phyloP scores from a whole-genome alignment of 1,284 basidiomycete genomes.

The Ceratobasidium theobromae region DNA sequence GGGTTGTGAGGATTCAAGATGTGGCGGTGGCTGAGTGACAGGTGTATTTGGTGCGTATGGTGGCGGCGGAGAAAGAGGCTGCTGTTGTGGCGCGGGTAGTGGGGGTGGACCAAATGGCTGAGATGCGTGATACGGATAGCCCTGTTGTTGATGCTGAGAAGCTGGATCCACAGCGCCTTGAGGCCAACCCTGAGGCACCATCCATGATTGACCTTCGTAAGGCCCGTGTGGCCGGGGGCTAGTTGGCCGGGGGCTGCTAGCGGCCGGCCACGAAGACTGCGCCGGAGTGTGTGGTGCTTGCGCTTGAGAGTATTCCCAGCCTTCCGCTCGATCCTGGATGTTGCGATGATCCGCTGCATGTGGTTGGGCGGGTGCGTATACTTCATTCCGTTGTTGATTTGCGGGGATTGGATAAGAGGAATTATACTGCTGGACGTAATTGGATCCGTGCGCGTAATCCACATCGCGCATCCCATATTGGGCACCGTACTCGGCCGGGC shows the following conservation, averaged over 20 bases:
- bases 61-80: conserved; percentile 10
- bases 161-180: not conserved
- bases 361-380: not conserved
- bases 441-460: not conserved
- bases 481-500: not conserved
- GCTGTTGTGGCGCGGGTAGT: conserved; percentile 27
- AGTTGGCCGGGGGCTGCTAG: not conserved
- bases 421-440: not conserved
- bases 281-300: conserved; percentile 7
- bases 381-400: conserved; percentile 4
- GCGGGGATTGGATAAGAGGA: not conserved
- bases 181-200: conserved; percentile 18
- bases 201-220: conserved; percentile 15
- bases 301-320: conserved; percentile 8
- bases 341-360: conserved; percentile 14
- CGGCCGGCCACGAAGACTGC: conserved; percentile 3
- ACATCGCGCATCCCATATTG: conserved; percentile 15
- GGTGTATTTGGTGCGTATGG: conserved; percentile 8
- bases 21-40: conserved; percentile 1
- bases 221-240: not conserved
- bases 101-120: conserved; percentile 14
- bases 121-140: conserved; percentile 4
- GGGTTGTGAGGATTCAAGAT: not conserved
- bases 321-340: not conserved
- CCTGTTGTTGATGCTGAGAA: conserved; percentile 23